Evolutionary conservation across 2,329 filamentous ascomycete genomes (phyloP), one percentile per base, ranked within the genome.

Genomic region (Trichoderma arundinaceum): DNA sequence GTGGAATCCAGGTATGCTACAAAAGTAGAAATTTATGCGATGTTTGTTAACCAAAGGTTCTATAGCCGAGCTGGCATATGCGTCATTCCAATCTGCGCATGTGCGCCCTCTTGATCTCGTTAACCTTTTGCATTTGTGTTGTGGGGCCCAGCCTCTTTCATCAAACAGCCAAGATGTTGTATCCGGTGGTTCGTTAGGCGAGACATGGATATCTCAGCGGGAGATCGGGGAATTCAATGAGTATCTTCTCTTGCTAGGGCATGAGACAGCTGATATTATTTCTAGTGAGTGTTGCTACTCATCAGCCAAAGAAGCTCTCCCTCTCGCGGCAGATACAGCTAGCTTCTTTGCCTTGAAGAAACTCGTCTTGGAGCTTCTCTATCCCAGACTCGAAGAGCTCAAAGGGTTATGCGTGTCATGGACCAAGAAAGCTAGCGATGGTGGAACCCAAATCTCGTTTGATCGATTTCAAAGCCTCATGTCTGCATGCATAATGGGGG

Each of bases 1-100:
- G 72, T 99, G 94, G 93, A 88, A 88, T 69, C 90, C 93, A 69
- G 88, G 92, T 94, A 81, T 75, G 85, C 71, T 19, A 8, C 35
- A 33, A 28, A 6, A 4, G 17, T 2, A 5, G 19, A 53, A 13
- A 10, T 9, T 13, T 44, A 1, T 8, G 13, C 38, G 49, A 15
- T 46, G 17, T 38, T 1, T 22, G 6, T 39, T 63, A 39, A 63
- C 12, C 6, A 10, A 33, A 2, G 9, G 12, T 6, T 17, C 3
- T 1, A 2, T 60, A 90, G 88, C 83, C 44, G 92, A 96, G 72
- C 80, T 85, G 64, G 79, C 82, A 4, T 92, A 90, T 75, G 86
- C 88, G n/a, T 84, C 86, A 5, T 84, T 86, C 17, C 84, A 89
- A 70, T 86, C 88, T 2, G 77, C 81, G 10, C 90, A 91, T 74